A percentile compares a stretch with the other conserved stretches of the same genome.
phyloP scores from a whole-genome alignment of 495 filamentous ascomycete species.

The Annulohypoxylon stygium region DNA sequence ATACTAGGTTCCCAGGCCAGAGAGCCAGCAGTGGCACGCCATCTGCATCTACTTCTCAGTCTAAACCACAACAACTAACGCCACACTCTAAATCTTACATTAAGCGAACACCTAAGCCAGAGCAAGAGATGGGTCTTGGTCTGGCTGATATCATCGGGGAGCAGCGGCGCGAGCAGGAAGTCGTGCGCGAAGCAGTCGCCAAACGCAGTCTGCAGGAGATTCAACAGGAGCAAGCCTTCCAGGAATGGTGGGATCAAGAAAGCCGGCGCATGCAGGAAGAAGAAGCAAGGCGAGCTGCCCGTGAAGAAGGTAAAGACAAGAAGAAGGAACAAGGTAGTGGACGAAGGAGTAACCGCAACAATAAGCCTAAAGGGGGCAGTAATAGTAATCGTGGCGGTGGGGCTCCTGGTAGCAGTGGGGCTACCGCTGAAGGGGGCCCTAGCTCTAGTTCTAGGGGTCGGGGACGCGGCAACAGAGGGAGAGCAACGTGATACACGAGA shows the following conservation, averaged over 20 bases:
- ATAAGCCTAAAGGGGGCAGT: conserved; percentile 30
- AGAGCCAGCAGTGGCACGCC: conserved; percentile 34
- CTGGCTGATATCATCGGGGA: conserved; percentile 91
- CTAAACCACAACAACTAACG: conserved; percentile 48
- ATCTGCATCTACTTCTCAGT: conserved; percentile 27
- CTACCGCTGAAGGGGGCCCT: conserved; percentile 23
- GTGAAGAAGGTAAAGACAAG: conserved; percentile 51
- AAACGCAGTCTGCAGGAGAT: conserved; percentile 93
- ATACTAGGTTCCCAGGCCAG: conserved; percentile 68
- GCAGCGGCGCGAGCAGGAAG: conserved; percentile 86
- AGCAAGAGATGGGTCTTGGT: conserved; percentile 73
- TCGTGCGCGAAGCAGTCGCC: conserved; percentile 82
- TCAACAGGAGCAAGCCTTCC: conserved; percentile 95
- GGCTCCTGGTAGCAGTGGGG: conserved; percentile 1
- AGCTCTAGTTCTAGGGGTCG: conserved; percentile 37
- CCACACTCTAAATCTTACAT: conserved; percentile 67
- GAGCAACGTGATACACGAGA: conserved; percentile 25
- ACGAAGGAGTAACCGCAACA: conserved; percentile 30
- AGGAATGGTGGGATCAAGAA: conserved; percentile 98
- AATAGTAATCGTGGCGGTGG: conserved; percentile 14
- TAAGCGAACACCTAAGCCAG: conserved; percentile 59
- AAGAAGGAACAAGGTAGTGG: conserved; percentile 38
- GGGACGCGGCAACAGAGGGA: conserved; percentile 41
- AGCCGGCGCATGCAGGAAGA: conserved; percentile 76
- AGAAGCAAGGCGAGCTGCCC: conserved; percentile 63